Base-by-base conservation (phyloP, 2,329 filamentous ascomycete species). In the Exserohilum turcica region DNA sequence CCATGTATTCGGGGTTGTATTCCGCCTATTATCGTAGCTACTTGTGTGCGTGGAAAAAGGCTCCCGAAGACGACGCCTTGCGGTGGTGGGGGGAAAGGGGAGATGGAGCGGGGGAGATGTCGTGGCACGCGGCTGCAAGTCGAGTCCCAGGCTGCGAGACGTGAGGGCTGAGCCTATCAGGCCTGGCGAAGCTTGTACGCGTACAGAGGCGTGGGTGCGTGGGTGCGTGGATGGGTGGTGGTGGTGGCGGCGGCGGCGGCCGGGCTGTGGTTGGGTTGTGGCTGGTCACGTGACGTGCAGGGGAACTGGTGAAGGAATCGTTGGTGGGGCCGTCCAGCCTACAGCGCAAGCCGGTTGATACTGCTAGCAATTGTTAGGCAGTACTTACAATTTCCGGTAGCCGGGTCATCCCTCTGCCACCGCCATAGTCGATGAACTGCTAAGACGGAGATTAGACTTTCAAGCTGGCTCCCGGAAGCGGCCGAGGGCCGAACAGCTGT, bases 1-100 rank as follows among this genome's bases (percentile, higher is more conserved):
- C 43, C 48, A 51, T 49, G 40, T 52, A 48, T 54, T 46, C 48
- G 48, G 48, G 54, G 46, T 35, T 40, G 43, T 44, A 24, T 44
- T 51, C 46, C 38, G 51, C 51, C 54, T 53, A 40, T 43, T 27
- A 18, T n/a, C n/a, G n/a, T n/a, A n/a, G n/a, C n/a, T n/a, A n/a
- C n/a, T n/a, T n/a, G n/a, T n/a, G n/a, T n/a, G n/a, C n/a, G n/a
- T n/a, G n/a, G n/a, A n/a, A n/a, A n/a, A n/a, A n/a, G n/a, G n/a
- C n/a, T 28, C 24, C 24, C 38, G 27, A 40, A 8, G 27, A 35
- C n/a, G 16, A 3, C 3, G 19, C 29, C 7, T 13, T 18, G 3
- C 29, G 5, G 6, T 8, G 31, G n/a, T 27, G 27, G 31, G n/a
- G 15, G 27, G 27, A 44, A 12, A 27, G 13, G 16, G 8, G 6